phyloP scores from a whole-genome alignment of 331 rosid species.

The Quercus lobata region DNA sequence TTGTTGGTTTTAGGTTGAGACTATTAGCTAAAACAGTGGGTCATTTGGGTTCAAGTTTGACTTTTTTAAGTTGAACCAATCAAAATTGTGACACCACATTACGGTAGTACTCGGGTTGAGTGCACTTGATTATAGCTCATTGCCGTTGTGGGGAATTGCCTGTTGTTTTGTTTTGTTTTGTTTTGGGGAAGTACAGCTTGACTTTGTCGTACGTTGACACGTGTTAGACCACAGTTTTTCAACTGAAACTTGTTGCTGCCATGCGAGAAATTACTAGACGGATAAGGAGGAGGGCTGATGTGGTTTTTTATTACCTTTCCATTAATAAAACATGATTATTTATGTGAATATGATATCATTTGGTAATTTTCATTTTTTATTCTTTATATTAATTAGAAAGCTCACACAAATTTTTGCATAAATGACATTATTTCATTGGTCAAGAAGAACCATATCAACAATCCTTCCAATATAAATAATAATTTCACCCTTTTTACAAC shows the following conservation, averaged over 20 bases:
- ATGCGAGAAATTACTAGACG: too few species aligned
- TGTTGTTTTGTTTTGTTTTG: slow-evolving; percentile 1
- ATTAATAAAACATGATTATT: too few species aligned
- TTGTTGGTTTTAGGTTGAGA: slow-evolving; percentile 3
- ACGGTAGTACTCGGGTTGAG: too few species aligned
- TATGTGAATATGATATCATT: rapidly evolving
- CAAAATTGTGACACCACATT: background rate
- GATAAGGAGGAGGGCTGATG: too few species aligned
- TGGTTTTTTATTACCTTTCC: rapidly evolving
- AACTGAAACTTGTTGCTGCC: too few species aligned
- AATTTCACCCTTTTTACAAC: too few species aligned
- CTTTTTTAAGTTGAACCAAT: background rate
- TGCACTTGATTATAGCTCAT: background rate
- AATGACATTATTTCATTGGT: rapidly evolving
- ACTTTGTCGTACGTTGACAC: too few species aligned
- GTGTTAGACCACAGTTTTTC: too few species aligned
- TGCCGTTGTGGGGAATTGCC: background rate
- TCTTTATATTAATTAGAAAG: rapidly evolving
- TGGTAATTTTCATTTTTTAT: too few species aligned
- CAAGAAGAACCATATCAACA: rapidly evolving
- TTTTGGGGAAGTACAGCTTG: background rate
- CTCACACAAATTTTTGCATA: rapidly evolving
- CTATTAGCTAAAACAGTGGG: background rate
- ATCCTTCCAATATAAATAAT: too few species aligned
- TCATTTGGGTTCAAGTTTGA: background rate